Percentiles rank a stretch among this genome's conserved stretches.
phyloP scores from a whole-genome alignment of 2,329 filamentous ascomycete species.

The Diaporthe ampelina region DNA sequence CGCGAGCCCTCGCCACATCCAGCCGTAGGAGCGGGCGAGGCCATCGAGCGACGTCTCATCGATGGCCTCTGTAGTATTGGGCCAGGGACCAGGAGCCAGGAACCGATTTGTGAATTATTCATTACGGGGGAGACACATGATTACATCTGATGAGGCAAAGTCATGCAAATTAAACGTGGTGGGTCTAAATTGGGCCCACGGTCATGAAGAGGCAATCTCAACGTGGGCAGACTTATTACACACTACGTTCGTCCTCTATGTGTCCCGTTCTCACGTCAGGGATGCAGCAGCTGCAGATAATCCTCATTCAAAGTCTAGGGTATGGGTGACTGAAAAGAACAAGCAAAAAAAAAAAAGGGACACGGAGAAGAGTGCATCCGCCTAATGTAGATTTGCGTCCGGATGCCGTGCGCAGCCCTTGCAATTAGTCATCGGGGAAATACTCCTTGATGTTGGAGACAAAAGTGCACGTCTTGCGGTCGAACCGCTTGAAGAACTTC shows the following conservation, averaged over 20 bases:
- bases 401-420: background rate
- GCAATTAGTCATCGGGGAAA: slow-evolving; percentile 83
- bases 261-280: background rate
- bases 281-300: background rate
- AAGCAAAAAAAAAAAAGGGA: background rate
- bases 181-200: slow-evolving; percentile 24
- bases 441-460: slow-evolving; percentile 85
- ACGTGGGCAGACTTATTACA: background rate
- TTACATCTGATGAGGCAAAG: background rate
- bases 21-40: background rate
- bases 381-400: background rate
- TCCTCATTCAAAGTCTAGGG: slow-evolving; percentile 22
- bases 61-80: background rate
- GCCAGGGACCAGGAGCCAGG: background rate
- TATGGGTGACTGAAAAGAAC: background rate
- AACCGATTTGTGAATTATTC: background rate
- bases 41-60: background rate
- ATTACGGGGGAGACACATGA: background rate
- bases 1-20: background rate
- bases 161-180: slow-evolving; percentile 13
- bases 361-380: slow-evolving; percentile 2
- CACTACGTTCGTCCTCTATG: background rate
- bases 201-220: slow-evolving; percentile 22
- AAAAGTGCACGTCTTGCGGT: slow-evolving; percentile 75
- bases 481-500: slow-evolving; percentile 90